A percentile compares a stretch with the other conserved stretches of the same genome.
Evolutionary conservation across 208 protist species (phyloP).

Genomic region (Wallacemonas sp.): DNA sequence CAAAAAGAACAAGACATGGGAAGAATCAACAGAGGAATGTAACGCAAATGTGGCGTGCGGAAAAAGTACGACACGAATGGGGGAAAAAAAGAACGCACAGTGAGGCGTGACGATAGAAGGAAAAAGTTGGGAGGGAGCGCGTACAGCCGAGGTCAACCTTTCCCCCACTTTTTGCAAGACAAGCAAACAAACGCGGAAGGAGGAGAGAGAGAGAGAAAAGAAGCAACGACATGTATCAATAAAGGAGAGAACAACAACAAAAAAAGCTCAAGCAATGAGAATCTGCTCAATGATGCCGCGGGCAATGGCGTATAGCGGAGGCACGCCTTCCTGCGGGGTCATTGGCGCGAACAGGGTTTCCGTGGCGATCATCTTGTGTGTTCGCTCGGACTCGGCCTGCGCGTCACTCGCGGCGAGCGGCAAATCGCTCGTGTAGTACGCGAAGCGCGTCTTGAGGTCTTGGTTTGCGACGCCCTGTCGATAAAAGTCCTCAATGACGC

Average conservation of each 20-base stretch:
- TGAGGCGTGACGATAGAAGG: background rate
- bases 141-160: no score
- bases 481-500: conserved; percentile 82
- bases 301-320: conserved; percentile 87
- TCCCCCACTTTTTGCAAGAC: no score
- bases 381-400: conserved; percentile 39
- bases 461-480: conserved; percentile 71
- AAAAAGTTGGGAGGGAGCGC: no score
- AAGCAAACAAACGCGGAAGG: no score
- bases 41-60: no score
- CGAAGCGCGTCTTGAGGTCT: conserved; percentile 71
- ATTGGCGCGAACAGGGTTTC: conserved; percentile 76
- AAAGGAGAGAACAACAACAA: background rate
- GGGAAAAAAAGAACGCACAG: background rate
- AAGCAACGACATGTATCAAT: no score
- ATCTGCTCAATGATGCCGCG: conserved; percentile 79
- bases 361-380: conserved; percentile 13
- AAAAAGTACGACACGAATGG: no score
- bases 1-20: no score
- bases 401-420: conserved; percentile 65
- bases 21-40: no score
- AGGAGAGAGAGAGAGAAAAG: no score
- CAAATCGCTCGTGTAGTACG: conserved; percentile 90
- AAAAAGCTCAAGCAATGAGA: no score
- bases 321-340: conserved; percentile 74